A percentile compares a stretch with the other conserved stretches of the same genome.
phyloP scores from a whole-genome alignment of 192 early-diverging fungal genomes.

The Coemansia sp. region DNA sequence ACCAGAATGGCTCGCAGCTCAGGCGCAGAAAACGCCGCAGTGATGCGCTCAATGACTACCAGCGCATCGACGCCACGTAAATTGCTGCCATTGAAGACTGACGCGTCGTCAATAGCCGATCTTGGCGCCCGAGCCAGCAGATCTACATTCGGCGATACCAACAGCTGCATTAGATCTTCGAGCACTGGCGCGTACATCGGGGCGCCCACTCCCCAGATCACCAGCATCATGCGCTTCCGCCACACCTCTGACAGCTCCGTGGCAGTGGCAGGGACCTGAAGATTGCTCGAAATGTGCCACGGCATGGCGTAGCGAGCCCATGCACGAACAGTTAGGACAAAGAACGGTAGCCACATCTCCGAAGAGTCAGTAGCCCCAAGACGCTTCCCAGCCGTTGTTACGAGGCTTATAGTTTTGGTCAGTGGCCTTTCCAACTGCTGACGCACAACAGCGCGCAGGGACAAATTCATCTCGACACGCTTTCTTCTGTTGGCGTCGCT shows the following conservation, averaged over 20 bases:
- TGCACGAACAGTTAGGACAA: constrained; percentile 24
- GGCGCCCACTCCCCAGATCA: constrained; percentile 28
- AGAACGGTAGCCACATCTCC: constrained; percentile 36
- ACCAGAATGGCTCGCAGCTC: constrained; percentile 35
- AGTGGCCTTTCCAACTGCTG: constrained; percentile 13
- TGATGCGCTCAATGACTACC: constrained; percentile 31
- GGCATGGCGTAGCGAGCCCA: constrained; percentile 48
- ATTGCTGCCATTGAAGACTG: constrained; percentile 8
- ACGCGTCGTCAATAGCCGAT: constrained; percentile 21
- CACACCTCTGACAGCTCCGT: constrained; percentile 13
- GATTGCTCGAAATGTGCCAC: constrained; percentile 21
- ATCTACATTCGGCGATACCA: constrained; percentile 20
- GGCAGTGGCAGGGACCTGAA: background rate
- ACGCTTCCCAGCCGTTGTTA: constrained; percentile 17
- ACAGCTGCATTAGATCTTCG: constrained; percentile 20
- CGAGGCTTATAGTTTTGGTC: constrained; percentile 23
- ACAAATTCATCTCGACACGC: constrained; percentile 35
- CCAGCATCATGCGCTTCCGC: constrained; percentile 37
- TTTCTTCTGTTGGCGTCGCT: background rate
- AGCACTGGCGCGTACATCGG: constrained; percentile 34
- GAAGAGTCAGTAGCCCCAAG: constrained; percentile 15
- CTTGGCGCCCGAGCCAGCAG: constrained; percentile 15
- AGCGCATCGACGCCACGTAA: constrained; percentile 23
- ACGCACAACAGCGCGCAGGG: constrained; percentile 32
- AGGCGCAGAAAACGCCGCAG: constrained; percentile 23